A percentile compares a stretch with the other conserved stretches of the same genome.
phyloP scores from a whole-genome alignment of 768 basidiomycete species.

The Galerina sulciceps region DNA sequence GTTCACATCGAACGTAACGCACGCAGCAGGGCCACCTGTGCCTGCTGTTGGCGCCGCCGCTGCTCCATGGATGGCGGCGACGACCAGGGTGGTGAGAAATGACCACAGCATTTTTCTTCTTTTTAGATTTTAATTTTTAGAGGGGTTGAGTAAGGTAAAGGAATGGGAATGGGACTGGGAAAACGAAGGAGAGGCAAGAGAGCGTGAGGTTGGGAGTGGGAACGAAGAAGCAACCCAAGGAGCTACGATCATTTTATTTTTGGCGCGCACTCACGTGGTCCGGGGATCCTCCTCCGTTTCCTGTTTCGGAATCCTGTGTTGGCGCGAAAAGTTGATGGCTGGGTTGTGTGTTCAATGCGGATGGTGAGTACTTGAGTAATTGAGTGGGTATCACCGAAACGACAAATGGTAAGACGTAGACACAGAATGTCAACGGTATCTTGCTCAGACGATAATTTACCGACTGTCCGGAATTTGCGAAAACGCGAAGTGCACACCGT shows the following conservation, averaged over 20 bases:
- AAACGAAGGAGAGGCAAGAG: slow-evolving; percentile 6
- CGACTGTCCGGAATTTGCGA: too few relatives aligned
- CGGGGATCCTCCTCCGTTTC: too few relatives aligned
- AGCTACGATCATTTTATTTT: neutral
- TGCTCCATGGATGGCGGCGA: slow-evolving; percentile 17
- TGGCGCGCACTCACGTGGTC: neutral
- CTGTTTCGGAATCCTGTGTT: too few relatives aligned
- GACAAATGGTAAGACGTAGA: too few relatives aligned
- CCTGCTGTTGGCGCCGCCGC: slow-evolving; percentile 18
- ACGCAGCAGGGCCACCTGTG: slow-evolving; percentile 38
- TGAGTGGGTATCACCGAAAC: too few relatives aligned
- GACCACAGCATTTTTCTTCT: slow-evolving; percentile 24
- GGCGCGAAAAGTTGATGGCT: too few relatives aligned
- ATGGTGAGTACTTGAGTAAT: too few relatives aligned
- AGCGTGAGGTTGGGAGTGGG: slow-evolving; percentile 1
- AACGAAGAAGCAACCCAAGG: neutral
- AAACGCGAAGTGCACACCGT: too few relatives aligned
- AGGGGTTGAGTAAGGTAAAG: neutral
- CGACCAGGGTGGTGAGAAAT: slow-evolving; percentile 21
- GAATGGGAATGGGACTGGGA: neutral
- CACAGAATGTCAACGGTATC: too few relatives aligned
- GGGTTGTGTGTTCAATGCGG: too few relatives aligned
- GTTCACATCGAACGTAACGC: slow-evolving; percentile 76
- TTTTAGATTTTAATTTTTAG: neutral
- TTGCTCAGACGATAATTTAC: too few relatives aligned